Percentiles rank a stretch among this genome's conserved stretches.
These are phyloP conservation scores for Agapanthus africanus DNA, from an alignment of 106 monocot species.

Conservation along the genomic window DNA sequence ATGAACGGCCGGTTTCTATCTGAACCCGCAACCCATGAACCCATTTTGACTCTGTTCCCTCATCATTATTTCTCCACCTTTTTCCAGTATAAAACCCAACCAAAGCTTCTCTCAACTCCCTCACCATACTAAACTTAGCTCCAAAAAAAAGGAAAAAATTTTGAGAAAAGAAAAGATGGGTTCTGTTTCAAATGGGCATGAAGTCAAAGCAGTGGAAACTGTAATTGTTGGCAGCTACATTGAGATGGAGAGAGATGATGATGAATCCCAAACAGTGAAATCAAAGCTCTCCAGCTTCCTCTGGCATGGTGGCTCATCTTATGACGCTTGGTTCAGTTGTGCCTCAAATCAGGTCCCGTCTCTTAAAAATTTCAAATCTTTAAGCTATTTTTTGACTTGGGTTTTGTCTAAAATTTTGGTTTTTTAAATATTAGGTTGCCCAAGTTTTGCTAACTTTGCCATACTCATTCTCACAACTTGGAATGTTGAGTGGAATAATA, in stretches of 20 bases:
- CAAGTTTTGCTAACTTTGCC: slow-evolving; percentile 71
- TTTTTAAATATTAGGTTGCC: slow-evolving; percentile 67
- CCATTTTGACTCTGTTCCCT: no score
- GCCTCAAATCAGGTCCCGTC: slow-evolving; percentile 85
- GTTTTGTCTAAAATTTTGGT: background rate
- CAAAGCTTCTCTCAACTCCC: no score
- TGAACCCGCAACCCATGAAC: no score
- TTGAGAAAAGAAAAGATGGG: no score
- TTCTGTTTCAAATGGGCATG: slow-evolving; percentile 15
- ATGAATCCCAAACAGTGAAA: slow-evolving; percentile 33
- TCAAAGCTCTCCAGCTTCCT: slow-evolving; percentile 52
- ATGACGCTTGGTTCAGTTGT: slow-evolving; percentile 83
- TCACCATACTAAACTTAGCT: no score
- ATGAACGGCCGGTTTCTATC: no score
- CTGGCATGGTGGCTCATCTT: slow-evolving; percentile 74
- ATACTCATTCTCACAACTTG: slow-evolving; percentile 75
- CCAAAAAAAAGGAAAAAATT: no score
- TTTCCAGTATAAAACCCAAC: no score
- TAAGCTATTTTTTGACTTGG: background rate
- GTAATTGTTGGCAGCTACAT: slow-evolving; percentile 56
- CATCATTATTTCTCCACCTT: no score
- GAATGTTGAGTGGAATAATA: slow-evolving; percentile 56
- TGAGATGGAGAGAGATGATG: slow-evolving; percentile 66
- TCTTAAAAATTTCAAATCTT: no score
- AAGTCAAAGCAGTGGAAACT: slow-evolving; percentile 53